phyloP scores from a whole-genome alignment of 148 eudicot genomes.

The Heliosperma pusillum region DNA sequence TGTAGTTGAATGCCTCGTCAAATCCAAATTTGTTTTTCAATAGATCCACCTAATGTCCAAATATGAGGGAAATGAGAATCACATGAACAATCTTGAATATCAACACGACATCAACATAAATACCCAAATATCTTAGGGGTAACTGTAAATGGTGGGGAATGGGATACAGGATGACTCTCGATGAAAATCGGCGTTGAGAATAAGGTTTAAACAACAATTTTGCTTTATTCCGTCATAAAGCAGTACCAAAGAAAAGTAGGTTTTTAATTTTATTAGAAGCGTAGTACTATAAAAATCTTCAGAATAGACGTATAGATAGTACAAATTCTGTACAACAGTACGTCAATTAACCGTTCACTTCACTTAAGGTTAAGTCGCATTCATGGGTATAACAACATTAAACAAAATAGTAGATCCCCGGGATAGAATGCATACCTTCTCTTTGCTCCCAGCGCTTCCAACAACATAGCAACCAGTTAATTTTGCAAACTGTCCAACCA shows the following conservation, averaged over 20 bases:
- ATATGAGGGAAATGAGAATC: background rate
- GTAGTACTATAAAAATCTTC: too few species aligned
- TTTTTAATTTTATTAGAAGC: too few species aligned
- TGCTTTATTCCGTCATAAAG: too few species aligned
- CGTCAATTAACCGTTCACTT: too few species aligned
- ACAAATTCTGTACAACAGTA: too few species aligned
- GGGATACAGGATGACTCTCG: too few species aligned
- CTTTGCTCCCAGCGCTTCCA: conserved; percentile 42
- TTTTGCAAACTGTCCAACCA: conserved; percentile 53
- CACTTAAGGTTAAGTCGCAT: background rate
- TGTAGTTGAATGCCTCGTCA: conserved; percentile 41
- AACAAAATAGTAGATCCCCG: background rate
- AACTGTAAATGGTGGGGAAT: too few species aligned
- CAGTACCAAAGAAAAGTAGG: too few species aligned
- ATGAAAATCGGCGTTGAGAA: too few species aligned
- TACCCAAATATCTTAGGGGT: background rate
- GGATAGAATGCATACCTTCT: conserved; percentile 25
- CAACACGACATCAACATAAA: background rate
- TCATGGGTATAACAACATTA: background rate
- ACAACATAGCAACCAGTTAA: conserved; percentile 46
- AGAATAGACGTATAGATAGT: too few species aligned
- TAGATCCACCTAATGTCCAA: conserved; percentile 14
- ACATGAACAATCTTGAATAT: background rate
- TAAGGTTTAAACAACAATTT: too few species aligned
- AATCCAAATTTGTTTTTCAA: conserved; percentile 34